Conservation (phyloP, 306 rosid genomes). For the Trichosanthes truncata region DNA sequence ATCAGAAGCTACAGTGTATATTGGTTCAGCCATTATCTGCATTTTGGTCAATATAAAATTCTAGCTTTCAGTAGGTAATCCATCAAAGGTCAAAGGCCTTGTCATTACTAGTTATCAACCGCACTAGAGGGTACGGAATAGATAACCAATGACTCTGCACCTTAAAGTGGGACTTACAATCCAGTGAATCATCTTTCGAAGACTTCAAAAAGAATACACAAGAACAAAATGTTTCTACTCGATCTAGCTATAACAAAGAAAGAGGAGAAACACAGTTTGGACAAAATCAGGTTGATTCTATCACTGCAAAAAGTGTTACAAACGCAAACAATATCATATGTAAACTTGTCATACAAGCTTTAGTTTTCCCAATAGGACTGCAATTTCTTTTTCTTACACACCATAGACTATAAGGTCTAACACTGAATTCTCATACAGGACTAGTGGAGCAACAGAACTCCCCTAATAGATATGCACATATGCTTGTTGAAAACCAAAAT, state of each 20-base stretch:
- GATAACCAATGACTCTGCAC: not conserved
- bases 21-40: conserved; percentile 77
- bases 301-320: not conserved
- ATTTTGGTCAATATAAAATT: not conserved
- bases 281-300: not conserved
- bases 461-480: not conserved
- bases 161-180: not conserved
- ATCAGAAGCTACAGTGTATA: conserved; percentile 76
- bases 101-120: not conserved
- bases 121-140: not conserved
- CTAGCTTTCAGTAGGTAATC: not conserved
- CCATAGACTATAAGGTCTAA: not conserved
- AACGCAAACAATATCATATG: not conserved
- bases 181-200: not conserved
- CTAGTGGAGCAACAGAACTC: not conserved
- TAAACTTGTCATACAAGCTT: not conserved
- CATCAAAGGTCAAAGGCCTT: not conserved
- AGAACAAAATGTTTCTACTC: not conserved
- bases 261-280: not conserved
- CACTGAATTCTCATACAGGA: not conserved
- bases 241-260: not conserved
- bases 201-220: not conserved
- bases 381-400: not conserved
- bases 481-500: not conserved
- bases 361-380: not conserved